Percentiles rank a stretch among this genome's conserved stretches.
Conservation (phyloP, 805 yeast genomes). For the Yarrowia bubula region DNA sequence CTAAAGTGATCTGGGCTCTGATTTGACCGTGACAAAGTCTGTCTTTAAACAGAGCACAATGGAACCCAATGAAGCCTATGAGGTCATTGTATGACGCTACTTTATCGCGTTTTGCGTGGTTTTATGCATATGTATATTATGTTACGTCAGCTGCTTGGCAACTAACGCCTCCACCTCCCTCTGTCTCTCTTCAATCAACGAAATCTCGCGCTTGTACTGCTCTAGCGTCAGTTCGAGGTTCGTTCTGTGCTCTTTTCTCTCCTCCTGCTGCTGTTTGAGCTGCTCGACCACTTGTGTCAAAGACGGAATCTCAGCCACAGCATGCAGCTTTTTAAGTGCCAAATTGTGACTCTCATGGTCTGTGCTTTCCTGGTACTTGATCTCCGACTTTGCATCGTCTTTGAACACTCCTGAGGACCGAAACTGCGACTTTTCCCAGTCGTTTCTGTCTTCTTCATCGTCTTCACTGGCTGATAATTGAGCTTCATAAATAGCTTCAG, state of each 20-base stretch:
- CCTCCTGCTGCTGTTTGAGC: neutral
- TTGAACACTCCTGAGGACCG: constrained; percentile 8
- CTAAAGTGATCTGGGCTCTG: no score
- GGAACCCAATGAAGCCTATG: no score
- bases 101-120: no score
- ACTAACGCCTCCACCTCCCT: neutral
- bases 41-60: neutral
- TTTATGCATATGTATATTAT: no score
- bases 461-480: constrained; percentile 20
- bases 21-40: no score
- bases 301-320: neutral
- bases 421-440: constrained; percentile 8
- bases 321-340: constrained; percentile 4
- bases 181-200: constrained; percentile 10
- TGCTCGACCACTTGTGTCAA: neutral
- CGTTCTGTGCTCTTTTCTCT: neutral
- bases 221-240: constrained; percentile 20
- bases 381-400: neutral
- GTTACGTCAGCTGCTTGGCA: neutral
- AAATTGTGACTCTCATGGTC: constrained; percentile 2
- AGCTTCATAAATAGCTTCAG: constrained; percentile 17
- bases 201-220: constrained; percentile 23
- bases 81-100: no score
- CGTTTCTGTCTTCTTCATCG: constrained; percentile 6
- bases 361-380: neutral